Evolutionary conservation across 176 grass and related monocot species (phyloP), one percentile per base, ranked within the genome.

Genomic region (Pontederia crassipes): DNA sequence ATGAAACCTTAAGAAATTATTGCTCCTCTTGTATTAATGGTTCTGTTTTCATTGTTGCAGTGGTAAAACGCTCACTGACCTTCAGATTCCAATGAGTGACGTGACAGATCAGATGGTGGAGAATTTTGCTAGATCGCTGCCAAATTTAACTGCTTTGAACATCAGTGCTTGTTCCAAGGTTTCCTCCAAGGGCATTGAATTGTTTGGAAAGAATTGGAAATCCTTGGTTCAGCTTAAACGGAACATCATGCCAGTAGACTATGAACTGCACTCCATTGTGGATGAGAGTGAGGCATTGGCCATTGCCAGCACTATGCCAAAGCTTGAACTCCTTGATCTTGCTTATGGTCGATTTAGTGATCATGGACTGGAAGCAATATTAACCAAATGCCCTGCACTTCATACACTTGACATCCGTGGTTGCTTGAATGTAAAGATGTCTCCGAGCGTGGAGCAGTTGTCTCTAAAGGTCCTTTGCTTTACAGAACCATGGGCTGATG

Each of bases 31-130:
- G 20, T 20, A 20, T 15, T 53, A n/a, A 32, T 75, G 28, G 0
- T 56, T 57, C 12, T 16, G 63, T 62, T 6, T 51, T 12, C 58
- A 13, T 53, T 63, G 69, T 67, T 45, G 58, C 68, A 88, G 85
- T 57, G 68, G 62, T 12, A 77, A 48, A 55, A 52, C 74, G 64
- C 65, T 83, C 2, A 77, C 73, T 70, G 73, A 83, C 29, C 85
- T 83, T 3, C 73, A 74, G 18, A 83, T 88, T 2, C 80, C 85
- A 66, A 74, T 88, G 80, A 80, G 85, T 17, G 73, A 77, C 14
- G 50, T 88, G 10, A 74, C 77, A 45, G 77, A 88, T 48, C 64
- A 63, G 20, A 53, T 29, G 9, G 65, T 83, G 52, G 68, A 77
- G 73, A 88, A 51, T 63, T 48, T 67, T 8, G 69, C 52, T 3